Evolutionary conservation across 345 rosid species (phyloP).

Genomic region (Citrus mangshanensis): DNA sequence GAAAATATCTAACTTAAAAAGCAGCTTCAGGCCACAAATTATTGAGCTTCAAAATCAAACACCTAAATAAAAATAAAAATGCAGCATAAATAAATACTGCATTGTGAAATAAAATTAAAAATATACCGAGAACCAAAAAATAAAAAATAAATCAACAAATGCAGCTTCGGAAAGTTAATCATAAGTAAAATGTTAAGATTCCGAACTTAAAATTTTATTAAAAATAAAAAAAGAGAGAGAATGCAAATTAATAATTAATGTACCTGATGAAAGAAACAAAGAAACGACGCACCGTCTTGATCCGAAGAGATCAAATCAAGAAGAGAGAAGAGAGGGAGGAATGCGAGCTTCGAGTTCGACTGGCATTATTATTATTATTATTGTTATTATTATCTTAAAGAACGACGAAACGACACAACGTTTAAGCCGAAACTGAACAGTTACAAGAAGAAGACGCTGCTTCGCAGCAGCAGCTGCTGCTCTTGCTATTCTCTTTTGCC

Average conservation of each 20-base stretch:
- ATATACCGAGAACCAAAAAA: background rate
- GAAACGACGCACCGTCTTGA: background rate
- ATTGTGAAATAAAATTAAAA: background rate
- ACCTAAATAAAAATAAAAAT: background rate
- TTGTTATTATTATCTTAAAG: background rate
- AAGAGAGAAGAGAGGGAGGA: slow-evolving; percentile 16
- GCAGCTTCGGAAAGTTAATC: background rate
- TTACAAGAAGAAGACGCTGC: slow-evolving; percentile 5
- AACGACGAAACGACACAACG: slow-evolving; percentile 32
- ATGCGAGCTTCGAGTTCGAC: slow-evolving; percentile 23
- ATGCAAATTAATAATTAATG: background rate
- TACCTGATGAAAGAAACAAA: slow-evolving; percentile 22
- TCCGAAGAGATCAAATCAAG: slow-evolving; percentile 29
- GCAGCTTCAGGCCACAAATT: slow-evolving; percentile 13
- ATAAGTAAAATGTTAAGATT: slow-evolving; percentile 4
- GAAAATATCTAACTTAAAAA: background rate
- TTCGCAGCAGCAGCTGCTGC: slow-evolving; percentile 35
- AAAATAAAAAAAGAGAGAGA: slow-evolving; percentile 6
- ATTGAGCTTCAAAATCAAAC: background rate
- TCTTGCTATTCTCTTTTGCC: slow-evolving; percentile 18
- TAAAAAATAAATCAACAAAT: background rate
- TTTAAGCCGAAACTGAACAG: slow-evolving; percentile 23
- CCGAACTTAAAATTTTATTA: background rate
- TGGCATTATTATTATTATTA: background rate
- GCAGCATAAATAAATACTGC: background rate